Evolutionary conservation across 1,284 basidiomycete species (phyloP).

Genomic region (Ustilago curta): DNA sequence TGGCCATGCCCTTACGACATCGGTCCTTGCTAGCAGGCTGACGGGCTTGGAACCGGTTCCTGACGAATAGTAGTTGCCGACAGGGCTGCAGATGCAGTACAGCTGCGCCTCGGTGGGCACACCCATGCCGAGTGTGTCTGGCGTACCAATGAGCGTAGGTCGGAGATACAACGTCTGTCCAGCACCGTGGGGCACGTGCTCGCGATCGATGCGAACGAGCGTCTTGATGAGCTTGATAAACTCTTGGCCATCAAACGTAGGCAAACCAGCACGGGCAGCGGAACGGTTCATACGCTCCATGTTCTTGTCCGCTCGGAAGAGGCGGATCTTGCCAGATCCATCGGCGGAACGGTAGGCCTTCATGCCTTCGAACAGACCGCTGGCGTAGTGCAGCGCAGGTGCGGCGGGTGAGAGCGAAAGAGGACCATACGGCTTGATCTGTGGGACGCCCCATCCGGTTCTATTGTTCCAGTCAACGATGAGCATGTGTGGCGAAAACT

Average conservation of each 20-base stretch:
- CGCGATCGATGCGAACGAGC: conserved; percentile 46
- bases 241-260: conserved; percentile 52
- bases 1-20: conserved; percentile 78
- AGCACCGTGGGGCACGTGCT: conserved; percentile 44
- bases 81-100: conserved; percentile 59
- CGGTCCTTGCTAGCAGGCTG: conserved; percentile 42
- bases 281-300: conserved; percentile 59
- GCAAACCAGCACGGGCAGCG: conserved; percentile 50
- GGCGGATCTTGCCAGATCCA: conserved; percentile 49
- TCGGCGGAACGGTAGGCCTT: conserved; percentile 57
- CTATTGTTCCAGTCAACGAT: conserved; percentile 81
- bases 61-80: conserved; percentile 58
- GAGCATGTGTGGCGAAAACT: conserved; percentile 89
- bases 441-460: conserved; percentile 83
- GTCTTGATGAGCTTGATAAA: conserved; percentile 56
- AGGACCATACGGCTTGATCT: conserved; percentile 78
- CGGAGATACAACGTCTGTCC: conserved; percentile 55
- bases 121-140: conserved; percentile 52
- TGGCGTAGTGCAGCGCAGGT: conserved; percentile 51
- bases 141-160: conserved; percentile 55
- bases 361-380: conserved; percentile 54
- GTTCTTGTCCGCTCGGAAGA: conserved; percentile 57
- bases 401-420: conserved; percentile 53
- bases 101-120: conserved; percentile 52
- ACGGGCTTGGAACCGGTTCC: conserved; percentile 53